These are phyloP conservation scores for Prunus salicina DNA, from an alignment of 306 rosid genomes.

Conservation along the genomic window DNA sequence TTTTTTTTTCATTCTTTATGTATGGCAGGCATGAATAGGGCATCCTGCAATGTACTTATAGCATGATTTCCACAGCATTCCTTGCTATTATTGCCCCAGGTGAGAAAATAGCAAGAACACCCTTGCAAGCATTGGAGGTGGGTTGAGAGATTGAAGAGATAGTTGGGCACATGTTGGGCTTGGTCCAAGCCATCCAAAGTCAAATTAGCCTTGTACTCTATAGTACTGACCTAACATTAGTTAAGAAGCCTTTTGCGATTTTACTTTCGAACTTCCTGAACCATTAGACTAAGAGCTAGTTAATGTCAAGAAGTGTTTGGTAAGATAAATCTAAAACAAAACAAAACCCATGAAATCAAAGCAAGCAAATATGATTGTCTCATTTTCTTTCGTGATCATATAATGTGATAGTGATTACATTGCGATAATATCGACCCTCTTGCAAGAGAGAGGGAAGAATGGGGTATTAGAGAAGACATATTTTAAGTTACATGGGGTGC, in stretches of 20 bases:
- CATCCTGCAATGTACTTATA: neutral
- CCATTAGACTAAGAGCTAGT: too few relatives aligned
- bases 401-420: neutral
- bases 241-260: neutral
- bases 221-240: neutral
- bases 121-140: neutral
- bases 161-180: neutral
- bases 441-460: neutral
- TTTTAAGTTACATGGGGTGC: neutral
- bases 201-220: neutral
- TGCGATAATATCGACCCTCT: neutral
- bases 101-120: neutral
- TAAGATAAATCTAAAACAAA: neutral
- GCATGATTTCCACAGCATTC: neutral
- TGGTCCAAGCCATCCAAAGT: neutral
- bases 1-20: neutral
- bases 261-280: too few relatives aligned
- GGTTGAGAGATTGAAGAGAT: neutral
- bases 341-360: neutral
- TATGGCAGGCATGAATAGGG: neutral
- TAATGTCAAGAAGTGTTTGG: too few relatives aligned
- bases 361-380: neutral
- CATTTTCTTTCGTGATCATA: neutral
- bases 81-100: neutral
- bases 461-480: neutral